Percentiles rank a stretch among this genome's conserved stretches.
phyloP scores from a whole-genome alignment of 2,329 filamentous ascomycete genomes.

The Lachnellula arida region DNA sequence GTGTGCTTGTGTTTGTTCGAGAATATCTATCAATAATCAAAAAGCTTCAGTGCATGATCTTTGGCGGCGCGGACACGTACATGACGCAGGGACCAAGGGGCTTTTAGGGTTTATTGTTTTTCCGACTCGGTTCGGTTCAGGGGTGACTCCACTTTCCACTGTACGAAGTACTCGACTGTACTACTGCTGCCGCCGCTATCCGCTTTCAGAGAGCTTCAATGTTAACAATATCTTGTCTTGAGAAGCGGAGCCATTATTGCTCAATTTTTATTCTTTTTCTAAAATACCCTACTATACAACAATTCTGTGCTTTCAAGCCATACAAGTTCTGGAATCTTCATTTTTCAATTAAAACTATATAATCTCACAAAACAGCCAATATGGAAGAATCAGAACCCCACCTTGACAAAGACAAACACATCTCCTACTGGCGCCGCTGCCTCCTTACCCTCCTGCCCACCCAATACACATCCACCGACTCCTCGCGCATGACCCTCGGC shows the following conservation, averaged over 20 bases:
- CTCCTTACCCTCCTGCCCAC: conserved; percentile 75
- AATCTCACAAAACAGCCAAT: neutral
- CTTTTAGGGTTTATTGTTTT: neutral
- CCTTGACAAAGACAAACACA: conserved; percentile 63
- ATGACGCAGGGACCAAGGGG: neutral
- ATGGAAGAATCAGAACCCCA: conserved; percentile 28
- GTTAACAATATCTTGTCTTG: neutral
- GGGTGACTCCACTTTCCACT: neutral
- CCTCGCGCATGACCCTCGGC: conserved; percentile 81
- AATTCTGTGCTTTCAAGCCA: neutral
- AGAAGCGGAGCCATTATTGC: too few relatives aligned
- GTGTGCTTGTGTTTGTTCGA: neutral
- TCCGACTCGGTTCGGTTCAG: conserved; percentile 1
- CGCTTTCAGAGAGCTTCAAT: neutral
- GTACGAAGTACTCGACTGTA: too few relatives aligned
- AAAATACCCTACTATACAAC: neutral
- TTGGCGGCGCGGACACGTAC: too few relatives aligned
- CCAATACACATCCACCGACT: conserved; percentile 83
- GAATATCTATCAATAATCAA: too few relatives aligned
- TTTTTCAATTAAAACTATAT: too few relatives aligned
- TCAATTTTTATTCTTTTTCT: neutral
- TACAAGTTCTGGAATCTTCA: too few relatives aligned
- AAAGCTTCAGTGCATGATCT: too few relatives aligned
- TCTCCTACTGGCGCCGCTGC: conserved; percentile 91
- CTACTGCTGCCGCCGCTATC: neutral